phyloP scores from a whole-genome alignment of 345 rosid genomes.

The Conringia planisiliqua region DNA sequence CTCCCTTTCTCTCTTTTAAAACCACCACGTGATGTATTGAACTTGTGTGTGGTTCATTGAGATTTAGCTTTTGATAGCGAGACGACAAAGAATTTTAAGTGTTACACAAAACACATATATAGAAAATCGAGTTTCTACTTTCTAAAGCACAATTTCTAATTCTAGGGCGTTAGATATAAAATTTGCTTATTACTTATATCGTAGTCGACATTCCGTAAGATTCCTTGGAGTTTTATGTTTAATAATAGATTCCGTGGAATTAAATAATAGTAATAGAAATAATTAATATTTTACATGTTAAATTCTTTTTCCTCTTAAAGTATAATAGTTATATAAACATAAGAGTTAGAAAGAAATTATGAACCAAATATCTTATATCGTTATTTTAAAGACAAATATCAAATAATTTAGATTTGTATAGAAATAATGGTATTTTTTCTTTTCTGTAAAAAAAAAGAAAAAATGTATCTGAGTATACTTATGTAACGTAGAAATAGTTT shows the following conservation, averaged over 20 bases:
- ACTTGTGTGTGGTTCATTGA: too few relatives aligned
- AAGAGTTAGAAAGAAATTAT: too few relatives aligned
- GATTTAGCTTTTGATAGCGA: neutral
- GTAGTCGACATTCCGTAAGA: neutral
- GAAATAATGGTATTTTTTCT: neutral
- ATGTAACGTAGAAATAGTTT: neutral
- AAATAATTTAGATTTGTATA: neutral
- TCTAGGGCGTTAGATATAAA: neutral
- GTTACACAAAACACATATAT: neutral
- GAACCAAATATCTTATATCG: neutral
- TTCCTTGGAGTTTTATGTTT: neutral
- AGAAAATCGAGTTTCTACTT: neutral
- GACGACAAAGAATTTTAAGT: neutral
- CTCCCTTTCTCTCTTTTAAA: neutral
- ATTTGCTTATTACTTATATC: neutral
- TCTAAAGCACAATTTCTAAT: neutral
- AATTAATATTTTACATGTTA: too few relatives aligned
- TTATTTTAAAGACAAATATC: neutral
- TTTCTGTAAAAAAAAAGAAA: neutral
- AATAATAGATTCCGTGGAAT: neutral
- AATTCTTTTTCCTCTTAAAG: neutral
- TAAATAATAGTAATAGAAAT: too few relatives aligned
- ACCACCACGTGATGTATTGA: slow-evolving; percentile 6
- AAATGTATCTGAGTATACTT: neutral
- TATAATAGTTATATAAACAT: neutral